Percentiles rank a stretch among this genome's conserved stretches.
Conservation (phyloP, 2,329 filamentous ascomycete genomes). For the Cadophora luteo-olivacea region DNA sequence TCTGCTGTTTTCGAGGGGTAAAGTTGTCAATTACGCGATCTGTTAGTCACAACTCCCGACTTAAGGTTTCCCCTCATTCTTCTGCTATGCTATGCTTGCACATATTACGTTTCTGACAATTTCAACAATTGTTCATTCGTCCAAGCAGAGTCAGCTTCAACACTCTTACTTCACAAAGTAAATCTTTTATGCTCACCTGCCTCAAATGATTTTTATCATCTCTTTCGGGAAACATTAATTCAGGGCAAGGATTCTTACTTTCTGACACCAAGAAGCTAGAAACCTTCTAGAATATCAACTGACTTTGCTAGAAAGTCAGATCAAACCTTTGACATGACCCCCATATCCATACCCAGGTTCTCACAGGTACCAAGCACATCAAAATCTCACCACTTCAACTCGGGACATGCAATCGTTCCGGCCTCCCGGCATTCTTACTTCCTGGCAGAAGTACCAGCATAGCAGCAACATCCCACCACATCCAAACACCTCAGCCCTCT, state of each 20-base stretch:
- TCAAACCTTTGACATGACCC: neutral
- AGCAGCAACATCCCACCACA: no score
- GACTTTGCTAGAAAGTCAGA: neutral
- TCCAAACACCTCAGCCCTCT: neutral
- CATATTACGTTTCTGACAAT: neutral
- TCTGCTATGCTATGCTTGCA: neutral
- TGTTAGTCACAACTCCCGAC: neutral
- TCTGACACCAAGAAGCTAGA: slow-evolving; percentile 1
- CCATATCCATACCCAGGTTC: neutral
- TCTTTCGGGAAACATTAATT: neutral
- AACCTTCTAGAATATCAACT: neutral
- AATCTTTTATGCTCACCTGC: neutral
- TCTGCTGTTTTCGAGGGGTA: neutral
- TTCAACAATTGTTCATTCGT: neutral
- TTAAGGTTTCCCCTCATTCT: slow-evolving; percentile 1
- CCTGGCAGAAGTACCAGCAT: neutral
- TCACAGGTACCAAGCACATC: neutral
- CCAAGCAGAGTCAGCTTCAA: neutral
- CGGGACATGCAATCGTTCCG: neutral
- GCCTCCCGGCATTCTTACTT: neutral
- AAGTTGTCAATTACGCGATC: neutral
- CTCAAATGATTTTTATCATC: neutral
- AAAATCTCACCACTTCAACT: slow-evolving; percentile 1
- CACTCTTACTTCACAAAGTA: neutral
- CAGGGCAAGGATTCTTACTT: neutral